Evolutionary conservation across 1,284 basidiomycete species (phyloP).

Genomic region (Puccinia coronata): DNA sequence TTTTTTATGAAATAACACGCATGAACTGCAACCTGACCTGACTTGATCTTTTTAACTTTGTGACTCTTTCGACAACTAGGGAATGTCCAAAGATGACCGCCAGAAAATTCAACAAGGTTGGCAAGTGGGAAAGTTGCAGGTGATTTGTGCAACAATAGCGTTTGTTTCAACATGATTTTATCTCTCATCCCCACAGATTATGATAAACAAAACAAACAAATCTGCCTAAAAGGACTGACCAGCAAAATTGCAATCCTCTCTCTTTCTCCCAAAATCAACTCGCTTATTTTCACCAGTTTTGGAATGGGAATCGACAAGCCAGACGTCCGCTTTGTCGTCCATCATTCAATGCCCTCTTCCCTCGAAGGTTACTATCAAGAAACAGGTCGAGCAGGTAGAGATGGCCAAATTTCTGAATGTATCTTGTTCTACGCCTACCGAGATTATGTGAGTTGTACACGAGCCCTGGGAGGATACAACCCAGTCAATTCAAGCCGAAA

Average conservation of each 20-base stretch:
- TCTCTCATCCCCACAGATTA: not conserved
- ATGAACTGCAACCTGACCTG: not conserved
- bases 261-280: not conserved
- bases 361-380: slow-evolving; percentile 69
- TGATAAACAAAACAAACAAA: not conserved
- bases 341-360: slow-evolving; percentile 70
- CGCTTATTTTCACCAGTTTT: slow-evolving; percentile 62
- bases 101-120: slow-evolving; percentile 70
- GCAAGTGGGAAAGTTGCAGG: slow-evolving; percentile 71
- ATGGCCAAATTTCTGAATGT: slow-evolving; percentile 69
- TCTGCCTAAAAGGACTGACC: not conserved
- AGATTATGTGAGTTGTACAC: slow-evolving; percentile 36
- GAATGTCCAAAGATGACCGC: slow-evolving; percentile 70
- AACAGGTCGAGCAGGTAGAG: slow-evolving; percentile 78
- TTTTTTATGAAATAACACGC: not conserved
- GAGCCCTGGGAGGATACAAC: not conserved
- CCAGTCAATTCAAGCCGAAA: not conserved
- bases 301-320: slow-evolving; percentile 98
- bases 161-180: not conserved
- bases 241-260: not conserved
- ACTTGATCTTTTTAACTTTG: not conserved
- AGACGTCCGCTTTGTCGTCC: slow-evolving; percentile 77
- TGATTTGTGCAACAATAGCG: slow-evolving; percentile 82
- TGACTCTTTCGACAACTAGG: slow-evolving; percentile 21
- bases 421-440: slow-evolving; percentile 60